These are phyloP conservation scores for Calonectria pseudoturangicola DNA, from an alignment of 2,329 filamentous ascomycete species.

Conservation along the genomic window DNA sequence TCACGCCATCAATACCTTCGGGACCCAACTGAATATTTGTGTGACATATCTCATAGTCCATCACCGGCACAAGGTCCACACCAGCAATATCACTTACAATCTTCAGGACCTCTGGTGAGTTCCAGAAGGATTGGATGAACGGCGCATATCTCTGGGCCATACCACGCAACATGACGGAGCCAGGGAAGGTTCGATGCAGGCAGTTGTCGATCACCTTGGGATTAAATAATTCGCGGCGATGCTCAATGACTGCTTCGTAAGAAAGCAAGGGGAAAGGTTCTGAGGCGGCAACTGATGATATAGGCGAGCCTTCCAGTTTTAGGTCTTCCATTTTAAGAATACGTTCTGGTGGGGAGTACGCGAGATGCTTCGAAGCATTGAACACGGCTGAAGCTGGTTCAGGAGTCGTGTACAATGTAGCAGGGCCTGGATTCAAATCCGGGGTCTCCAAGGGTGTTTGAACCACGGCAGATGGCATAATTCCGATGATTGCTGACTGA, in stretches of 20 bases:
- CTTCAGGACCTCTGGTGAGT: conserved; percentile 70
- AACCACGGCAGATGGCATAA: conserved; percentile 22
- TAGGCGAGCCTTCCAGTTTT: conserved; percentile 72
- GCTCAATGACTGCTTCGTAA: conserved; percentile 75
- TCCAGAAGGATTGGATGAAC: conserved; percentile 67
- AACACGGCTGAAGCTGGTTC: neutral
- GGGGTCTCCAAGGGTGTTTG: neutral
- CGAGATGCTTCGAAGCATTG: conserved; percentile 68
- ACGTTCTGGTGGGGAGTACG: conserved; percentile 69
- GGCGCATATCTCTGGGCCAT: conserved; percentile 54
- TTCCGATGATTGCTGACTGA: neutral
- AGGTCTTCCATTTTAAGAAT: conserved; percentile 77
- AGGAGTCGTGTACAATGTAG: neutral
- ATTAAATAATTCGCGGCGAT: conserved; percentile 77
- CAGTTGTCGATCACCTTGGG: conserved; percentile 74
- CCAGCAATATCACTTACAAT: conserved; percentile 74
- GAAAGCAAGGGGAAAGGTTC: conserved; percentile 80
- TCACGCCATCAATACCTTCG: conserved; percentile 47
- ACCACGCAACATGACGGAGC: conserved; percentile 75
- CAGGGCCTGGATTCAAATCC: neutral
- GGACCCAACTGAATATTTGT: conserved; percentile 68
- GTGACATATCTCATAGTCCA: conserved; percentile 76
- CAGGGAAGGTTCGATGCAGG: conserved; percentile 66
- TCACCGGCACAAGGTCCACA: conserved; percentile 73
- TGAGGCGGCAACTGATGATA: conserved; percentile 78